Evolutionary conservation across 352 stramenopile genomes (phyloP).

Genomic region (Pythium dissimile): DNA sequence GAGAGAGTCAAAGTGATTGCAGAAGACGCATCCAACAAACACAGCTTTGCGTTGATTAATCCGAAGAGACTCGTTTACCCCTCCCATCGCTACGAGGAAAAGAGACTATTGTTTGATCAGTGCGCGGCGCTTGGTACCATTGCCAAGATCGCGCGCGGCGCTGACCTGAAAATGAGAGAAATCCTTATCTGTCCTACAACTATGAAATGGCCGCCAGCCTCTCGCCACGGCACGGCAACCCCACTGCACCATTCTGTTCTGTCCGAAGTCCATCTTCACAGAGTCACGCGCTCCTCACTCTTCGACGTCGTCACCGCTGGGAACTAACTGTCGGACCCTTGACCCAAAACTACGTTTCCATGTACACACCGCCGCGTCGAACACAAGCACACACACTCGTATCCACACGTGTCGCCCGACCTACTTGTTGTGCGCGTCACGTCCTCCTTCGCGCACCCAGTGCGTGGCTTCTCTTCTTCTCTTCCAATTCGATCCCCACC

Average conservation of each 20-base stretch:
- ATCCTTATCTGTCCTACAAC: slow-evolving; percentile 26
- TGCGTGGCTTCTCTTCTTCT: background rate
- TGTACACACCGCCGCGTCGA: slow-evolving; percentile 4
- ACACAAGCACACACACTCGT: slow-evolving; percentile 1
- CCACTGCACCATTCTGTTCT: slow-evolving; percentile 12
- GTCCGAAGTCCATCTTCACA: background rate
- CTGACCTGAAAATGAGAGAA: slow-evolving; percentile 4
- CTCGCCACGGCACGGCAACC: background rate
- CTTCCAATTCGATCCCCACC: background rate
- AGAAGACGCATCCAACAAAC: too few relatives aligned
- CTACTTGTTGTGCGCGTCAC: too few relatives aligned
- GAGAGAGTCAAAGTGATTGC: too few relatives aligned
- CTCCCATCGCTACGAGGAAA: background rate
- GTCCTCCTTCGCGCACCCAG: background rate
- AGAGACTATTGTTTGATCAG: background rate
- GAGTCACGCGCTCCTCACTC: background rate
- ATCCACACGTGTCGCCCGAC: background rate
- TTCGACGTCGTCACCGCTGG: background rate
- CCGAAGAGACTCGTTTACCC: too few relatives aligned
- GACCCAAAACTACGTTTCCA: slow-evolving; percentile 10
- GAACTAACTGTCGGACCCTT: background rate
- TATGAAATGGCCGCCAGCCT: slow-evolving; percentile 7
- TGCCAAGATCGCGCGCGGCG: slow-evolving; percentile 10
- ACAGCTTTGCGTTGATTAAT: too few relatives aligned
- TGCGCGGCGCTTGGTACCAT: slow-evolving; percentile 15